These are phyloP conservation scores for Camellia japonica DNA, from an alignment of 148 eudicot genomes.

Conservation along the genomic window DNA sequence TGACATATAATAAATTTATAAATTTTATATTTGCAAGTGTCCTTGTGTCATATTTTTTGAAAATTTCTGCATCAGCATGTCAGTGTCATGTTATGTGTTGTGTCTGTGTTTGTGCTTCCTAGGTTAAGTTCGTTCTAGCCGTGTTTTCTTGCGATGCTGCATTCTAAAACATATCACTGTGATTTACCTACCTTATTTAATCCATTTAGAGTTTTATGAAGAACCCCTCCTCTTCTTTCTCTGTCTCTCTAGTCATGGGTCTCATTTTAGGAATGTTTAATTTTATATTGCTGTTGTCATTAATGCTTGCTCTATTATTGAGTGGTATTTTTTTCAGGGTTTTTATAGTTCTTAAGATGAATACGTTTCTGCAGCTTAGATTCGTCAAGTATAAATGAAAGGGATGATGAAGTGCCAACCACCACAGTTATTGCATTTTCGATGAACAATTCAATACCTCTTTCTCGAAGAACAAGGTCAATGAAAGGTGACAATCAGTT, in stretches of 20 bases:
- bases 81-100: too few relatives aligned
- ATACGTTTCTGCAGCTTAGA: conserved; percentile 51
- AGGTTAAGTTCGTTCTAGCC: too few relatives aligned
- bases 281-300: conserved; percentile 7
- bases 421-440: conserved; percentile 47
- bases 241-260: neutral
- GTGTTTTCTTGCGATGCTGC: neutral
- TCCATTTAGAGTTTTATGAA: neutral
- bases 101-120: too few relatives aligned
- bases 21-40: too few relatives aligned
- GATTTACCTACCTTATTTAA: neutral
- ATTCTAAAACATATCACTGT: neutral
- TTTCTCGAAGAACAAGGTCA: conserved; percentile 80
- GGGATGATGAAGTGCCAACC: conserved; percentile 73
- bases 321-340: neutral
- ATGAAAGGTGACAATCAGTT: conserved; percentile 57
- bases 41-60: too few relatives aligned
- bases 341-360: conserved; percentile 16
- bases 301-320: neutral
- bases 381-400: conserved; percentile 61
- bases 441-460: conserved; percentile 61
- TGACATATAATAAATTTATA: too few relatives aligned
- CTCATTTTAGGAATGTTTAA: neutral
- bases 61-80: too few relatives aligned
- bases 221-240: neutral